A percentile compares a stretch with the other conserved stretches of the same genome.
These are phyloP conservation scores for Thalassiosira delicatula DNA, from an alignment of 352 stramenopile genomes.

Conservation along the genomic window DNA sequence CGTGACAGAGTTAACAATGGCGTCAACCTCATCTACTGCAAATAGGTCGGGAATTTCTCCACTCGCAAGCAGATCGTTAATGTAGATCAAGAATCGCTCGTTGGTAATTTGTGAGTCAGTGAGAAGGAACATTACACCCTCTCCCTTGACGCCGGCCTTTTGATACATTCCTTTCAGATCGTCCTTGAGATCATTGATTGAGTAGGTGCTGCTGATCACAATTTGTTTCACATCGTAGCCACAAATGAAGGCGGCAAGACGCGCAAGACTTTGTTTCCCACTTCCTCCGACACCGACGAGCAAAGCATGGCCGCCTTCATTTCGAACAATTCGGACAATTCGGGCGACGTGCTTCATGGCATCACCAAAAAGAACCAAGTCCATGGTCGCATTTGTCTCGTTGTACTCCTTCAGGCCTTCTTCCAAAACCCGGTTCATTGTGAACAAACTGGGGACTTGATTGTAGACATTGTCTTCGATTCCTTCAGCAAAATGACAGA, in stretches of 20 bases:
- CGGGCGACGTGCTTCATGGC: slow-evolving; percentile 95
- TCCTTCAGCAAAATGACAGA: slow-evolving; percentile 92
- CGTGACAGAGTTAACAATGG: slow-evolving; percentile 88
- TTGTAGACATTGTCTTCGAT: slow-evolving; percentile 65
- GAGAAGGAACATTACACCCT: slow-evolving; percentile 95
- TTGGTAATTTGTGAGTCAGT: slow-evolving; percentile 98
- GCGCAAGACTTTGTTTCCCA: slow-evolving; percentile 94
- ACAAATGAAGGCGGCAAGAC: slow-evolving; percentile 93
- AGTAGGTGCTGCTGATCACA: slow-evolving; percentile 93
- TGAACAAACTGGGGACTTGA: slow-evolving; percentile 77
- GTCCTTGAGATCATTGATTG: slow-evolving; percentile 95
- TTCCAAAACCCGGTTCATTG: slow-evolving; percentile 89
- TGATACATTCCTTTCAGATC: slow-evolving; percentile 96
- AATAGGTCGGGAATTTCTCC: slow-evolving; percentile 97
- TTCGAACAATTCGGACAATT: slow-evolving; percentile 94
- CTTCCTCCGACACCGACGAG: slow-evolving; percentile 95
- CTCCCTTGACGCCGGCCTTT: slow-evolving; percentile 90
- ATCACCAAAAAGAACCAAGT: slow-evolving; percentile 96
- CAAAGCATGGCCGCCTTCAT: slow-evolving; percentile 94
- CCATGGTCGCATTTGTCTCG: slow-evolving; percentile 92
- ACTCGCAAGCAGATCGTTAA: slow-evolving; percentile 95
- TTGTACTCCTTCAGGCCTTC: slow-evolving; percentile 94
- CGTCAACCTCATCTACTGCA: slow-evolving; percentile 93
- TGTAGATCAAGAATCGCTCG: slow-evolving; percentile 97
- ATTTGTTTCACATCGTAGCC: slow-evolving; percentile 95